These are phyloP conservation scores for Medakamo hakoo DNA, from an alignment of 139 green algal species.

Conservation along the genomic window DNA sequence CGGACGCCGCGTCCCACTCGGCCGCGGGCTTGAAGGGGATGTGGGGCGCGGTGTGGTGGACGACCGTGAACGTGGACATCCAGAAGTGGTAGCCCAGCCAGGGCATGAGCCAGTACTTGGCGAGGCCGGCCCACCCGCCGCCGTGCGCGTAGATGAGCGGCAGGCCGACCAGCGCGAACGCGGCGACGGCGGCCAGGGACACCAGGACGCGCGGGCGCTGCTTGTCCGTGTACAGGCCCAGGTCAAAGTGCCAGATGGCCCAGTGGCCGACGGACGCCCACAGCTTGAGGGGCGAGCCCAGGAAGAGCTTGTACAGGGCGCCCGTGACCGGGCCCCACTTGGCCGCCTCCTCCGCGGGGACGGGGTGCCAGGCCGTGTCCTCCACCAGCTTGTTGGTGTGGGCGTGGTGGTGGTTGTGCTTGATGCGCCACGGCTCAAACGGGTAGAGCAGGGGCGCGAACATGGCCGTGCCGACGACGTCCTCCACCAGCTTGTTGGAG, in stretches of 20 bases:
- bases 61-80: conserved; percentile 94
- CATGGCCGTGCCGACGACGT: conserved; percentile 88
- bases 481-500: conserved; percentile 90
- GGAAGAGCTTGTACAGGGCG: conserved; percentile 51
- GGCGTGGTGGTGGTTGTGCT: conserved; percentile 97
- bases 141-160: conserved; percentile 63
- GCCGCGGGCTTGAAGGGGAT: conserved; percentile 88
- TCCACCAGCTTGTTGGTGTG: conserved; percentile 97
- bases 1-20: conserved; percentile 84
- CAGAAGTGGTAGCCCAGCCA: conserved; percentile 99
- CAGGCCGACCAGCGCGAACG: conserved; percentile 45
- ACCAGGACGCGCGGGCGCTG: conserved; percentile 62
- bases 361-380: conserved; percentile 86
- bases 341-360: conserved; percentile 39
- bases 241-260: conserved; percentile 82
- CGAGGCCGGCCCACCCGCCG: conserved; percentile 25
- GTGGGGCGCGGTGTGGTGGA: conserved; percentile 95
- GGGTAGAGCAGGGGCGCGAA: conserved; percentile 91
- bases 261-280: conserved; percentile 79
- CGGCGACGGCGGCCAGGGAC: conserved; percentile 43
- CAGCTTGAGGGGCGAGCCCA: conserved; percentile 78
- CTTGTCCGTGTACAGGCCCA: conserved; percentile 63
- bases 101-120: conserved; percentile 96
- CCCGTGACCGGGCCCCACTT: conserved; percentile 15
- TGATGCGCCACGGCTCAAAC: conserved; percentile 96